Evolutionary conservation across 208 protist genomes (phyloP).

Genomic region (Acanthamoeba triangularis): DNA sequence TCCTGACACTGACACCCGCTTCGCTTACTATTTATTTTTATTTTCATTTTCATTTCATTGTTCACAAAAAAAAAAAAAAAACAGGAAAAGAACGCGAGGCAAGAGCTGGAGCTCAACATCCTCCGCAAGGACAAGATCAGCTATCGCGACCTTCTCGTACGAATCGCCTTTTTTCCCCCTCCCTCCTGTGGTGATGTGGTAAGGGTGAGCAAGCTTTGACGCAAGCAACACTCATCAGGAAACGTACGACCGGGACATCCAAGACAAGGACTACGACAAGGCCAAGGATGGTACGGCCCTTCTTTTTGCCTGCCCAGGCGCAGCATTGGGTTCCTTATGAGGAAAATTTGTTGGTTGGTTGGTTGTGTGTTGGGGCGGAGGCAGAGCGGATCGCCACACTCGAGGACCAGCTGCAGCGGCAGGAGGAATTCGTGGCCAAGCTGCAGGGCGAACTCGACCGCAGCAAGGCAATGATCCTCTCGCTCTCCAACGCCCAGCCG

Average conservation of each 20-base stretch:
- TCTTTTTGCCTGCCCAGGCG: too few relatives aligned
- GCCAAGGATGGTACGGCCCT: neutral
- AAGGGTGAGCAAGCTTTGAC: neutral
- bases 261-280: slow-evolving; percentile 27
- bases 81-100: slow-evolving; percentile 13
- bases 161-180: neutral
- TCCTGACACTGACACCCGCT: too few relatives aligned
- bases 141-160: neutral
- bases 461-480: slow-evolving; percentile 35
- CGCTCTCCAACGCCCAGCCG: slow-evolving; percentile 1
- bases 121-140: slow-evolving; percentile 25
- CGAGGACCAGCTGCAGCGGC: neutral
- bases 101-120: slow-evolving; percentile 32
- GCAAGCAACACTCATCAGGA: neutral
- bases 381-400: neutral
- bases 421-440: neutral
- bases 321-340: neutral
- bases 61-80: too few relatives aligned
- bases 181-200: neutral
- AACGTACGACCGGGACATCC: neutral
- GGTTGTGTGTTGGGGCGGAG: too few relatives aligned
- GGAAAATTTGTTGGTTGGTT: too few relatives aligned
- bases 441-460: slow-evolving; percentile 28
- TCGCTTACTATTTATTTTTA: too few relatives aligned
- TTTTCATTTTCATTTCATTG: too few relatives aligned